Base-by-base conservation (phyloP, 805 yeast species). In the Brettanomyces naardenensis region DNA sequence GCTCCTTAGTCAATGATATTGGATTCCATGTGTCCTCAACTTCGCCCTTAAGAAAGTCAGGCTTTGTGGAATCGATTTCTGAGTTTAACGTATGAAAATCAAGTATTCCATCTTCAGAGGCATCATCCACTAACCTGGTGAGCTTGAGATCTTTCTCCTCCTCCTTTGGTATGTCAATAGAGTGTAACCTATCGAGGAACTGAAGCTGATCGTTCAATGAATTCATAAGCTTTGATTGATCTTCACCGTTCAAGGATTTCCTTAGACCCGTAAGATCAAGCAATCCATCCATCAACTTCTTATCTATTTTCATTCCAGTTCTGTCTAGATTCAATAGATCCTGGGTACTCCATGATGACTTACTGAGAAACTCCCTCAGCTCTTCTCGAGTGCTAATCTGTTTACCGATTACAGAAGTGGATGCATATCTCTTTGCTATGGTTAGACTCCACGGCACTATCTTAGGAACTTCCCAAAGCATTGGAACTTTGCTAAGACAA, bases 181-280 rank as follows among this genome's bases (percentile, higher is more conserved):
- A 43, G 36, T 68, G 68, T 33, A 78, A 53, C 32, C 68, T 66
- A 38, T 68, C 56, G 15, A 76, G 63, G 43, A 78, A 72, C n/a
- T 57, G 52, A 19, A 77, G 58, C 43, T 78, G 83, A 14, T 66
- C 66, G 28, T 60, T 58, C 34, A 77, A 49, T 1, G 66, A 61
- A 0, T 39, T 31, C 11, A 59, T 54, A 29, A 71, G 54, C 21
- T 46, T 47, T 3, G 44, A 40, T 18, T 62, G 54, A 27, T 66
- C 61, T 3, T 48, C 51, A 0, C 38, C 37, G 4, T 56, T 20
- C 9, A 62, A 39, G 5, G 47, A 41, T 7, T 57, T 46, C 3
- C 68, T 62, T 4, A 78, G 45, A 1, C 83, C 82, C 0, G 81
- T 69, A 17, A 76, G 51, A 28, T 62, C 61, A 23, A 73, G 47